Conservation (phyloP, 2,329 filamentous ascomycete genomes). For the Phoma sp. region DNA sequence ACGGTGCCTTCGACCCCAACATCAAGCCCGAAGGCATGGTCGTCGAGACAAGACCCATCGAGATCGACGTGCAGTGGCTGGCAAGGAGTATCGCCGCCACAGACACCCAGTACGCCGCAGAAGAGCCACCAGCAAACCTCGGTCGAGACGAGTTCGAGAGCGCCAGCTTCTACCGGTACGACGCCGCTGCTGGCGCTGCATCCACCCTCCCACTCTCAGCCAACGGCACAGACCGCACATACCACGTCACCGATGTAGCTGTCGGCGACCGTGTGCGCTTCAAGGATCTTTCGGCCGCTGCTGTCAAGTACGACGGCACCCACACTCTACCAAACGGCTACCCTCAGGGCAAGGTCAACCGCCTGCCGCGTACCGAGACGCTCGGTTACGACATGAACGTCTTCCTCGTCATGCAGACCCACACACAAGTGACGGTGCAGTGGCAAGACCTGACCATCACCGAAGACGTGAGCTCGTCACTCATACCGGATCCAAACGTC, state of each 20-base stretch:
- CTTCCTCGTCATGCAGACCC: conserved; percentile 58
- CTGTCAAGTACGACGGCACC: conserved; percentile 58
- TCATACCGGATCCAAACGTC: conserved; percentile 59
- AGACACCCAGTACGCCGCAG: conserved; percentile 23
- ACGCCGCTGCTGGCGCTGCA: conserved; percentile 40
- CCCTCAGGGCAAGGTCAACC: conserved; percentile 51
- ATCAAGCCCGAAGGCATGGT: conserved; percentile 59
- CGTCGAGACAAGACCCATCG: conserved; percentile 55
- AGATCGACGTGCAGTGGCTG: conserved; percentile 61
- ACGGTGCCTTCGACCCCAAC: conserved; percentile 59
- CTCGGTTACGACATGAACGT: conserved; percentile 66
- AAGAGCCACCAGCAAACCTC: conserved; percentile 43
- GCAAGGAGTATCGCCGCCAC: conserved; percentile 50
- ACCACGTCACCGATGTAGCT: conserved; percentile 48
- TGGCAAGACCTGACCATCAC: conserved; percentile 66
- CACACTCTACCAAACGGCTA: conserved; percentile 33
- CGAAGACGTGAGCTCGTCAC: conserved; percentile 51
- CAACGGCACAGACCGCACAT: conserved; percentile 35
- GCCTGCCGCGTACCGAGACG: conserved; percentile 55
- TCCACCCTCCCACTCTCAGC: conserved; percentile 29
- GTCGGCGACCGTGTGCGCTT: conserved; percentile 62
- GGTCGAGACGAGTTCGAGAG: conserved; percentile 52
- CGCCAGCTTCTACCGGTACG: conserved; percentile 52
- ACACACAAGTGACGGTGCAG: conserved; percentile 59
- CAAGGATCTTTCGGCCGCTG: conserved; percentile 58